Conservation (phyloP, 192 early-diverging fungal species). For the Backusella tarrabulga region DNA sequence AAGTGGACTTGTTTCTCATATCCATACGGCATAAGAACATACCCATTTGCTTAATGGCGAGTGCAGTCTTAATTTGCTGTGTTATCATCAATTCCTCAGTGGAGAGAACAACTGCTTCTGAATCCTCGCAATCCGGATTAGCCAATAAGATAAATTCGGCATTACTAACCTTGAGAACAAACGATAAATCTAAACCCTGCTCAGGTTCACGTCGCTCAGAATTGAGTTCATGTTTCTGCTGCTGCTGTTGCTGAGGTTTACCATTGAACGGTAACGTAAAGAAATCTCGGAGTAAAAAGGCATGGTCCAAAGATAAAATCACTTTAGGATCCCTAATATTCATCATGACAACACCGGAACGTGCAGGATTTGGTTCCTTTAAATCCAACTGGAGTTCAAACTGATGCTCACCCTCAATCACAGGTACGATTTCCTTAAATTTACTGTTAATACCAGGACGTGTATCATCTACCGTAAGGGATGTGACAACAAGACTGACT, state of each 20-base stretch:
- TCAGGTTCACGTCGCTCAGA: slow-evolving; percentile 5
- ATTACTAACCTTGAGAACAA: slow-evolving; percentile 74
- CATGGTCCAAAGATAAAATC: slow-evolving; percentile 84
- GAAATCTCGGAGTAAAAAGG: slow-evolving; percentile 76
- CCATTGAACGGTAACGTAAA: slow-evolving; percentile 63
- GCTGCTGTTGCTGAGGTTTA: background rate
- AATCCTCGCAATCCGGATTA: slow-evolving; percentile 60
- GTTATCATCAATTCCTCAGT: slow-evolving; percentile 77
- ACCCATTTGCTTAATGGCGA: slow-evolving; percentile 79
- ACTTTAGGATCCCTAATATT: slow-evolving; percentile 83
- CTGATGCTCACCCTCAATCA: slow-evolving; percentile 61
- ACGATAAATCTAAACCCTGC: slow-evolving; percentile 49
- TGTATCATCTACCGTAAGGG: slow-evolving; percentile 79
- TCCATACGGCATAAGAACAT: slow-evolving; percentile 93
- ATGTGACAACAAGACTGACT: slow-evolving; percentile 64
- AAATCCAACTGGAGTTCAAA: slow-evolving; percentile 49
- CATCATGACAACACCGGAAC: slow-evolving; percentile 58
- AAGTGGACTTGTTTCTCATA: slow-evolving; percentile 68
- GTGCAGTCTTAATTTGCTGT: slow-evolving; percentile 73
- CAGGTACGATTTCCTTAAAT: slow-evolving; percentile 83
- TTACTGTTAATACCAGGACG: slow-evolving; percentile 70
- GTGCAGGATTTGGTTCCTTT: slow-evolving; percentile 39
- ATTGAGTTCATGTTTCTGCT: background rate
- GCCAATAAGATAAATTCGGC: slow-evolving; percentile 87
- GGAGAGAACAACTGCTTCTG: slow-evolving; percentile 89